These are phyloP conservation scores for Rhizophora apiculata DNA, from an alignment of 345 rosid species.

Conservation along the genomic window DNA sequence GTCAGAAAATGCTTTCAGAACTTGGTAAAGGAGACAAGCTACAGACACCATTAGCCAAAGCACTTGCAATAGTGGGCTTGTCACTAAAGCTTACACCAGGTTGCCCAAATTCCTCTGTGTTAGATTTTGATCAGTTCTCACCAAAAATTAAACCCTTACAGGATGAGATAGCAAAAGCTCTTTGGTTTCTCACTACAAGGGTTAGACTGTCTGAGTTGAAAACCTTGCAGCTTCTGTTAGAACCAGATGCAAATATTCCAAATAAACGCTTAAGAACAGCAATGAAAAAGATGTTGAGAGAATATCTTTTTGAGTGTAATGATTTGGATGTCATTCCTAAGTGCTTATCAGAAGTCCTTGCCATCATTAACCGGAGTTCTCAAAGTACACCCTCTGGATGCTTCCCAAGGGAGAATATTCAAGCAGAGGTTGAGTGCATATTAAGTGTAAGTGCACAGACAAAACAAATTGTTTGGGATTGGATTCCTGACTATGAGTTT, in stretches of 20 bases:
- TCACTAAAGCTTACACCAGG: conserved; percentile 45
- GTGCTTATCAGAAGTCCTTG: conserved; percentile 57
- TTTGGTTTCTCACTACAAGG: conserved; percentile 47
- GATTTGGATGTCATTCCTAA: conserved; percentile 60
- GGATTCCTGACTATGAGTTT: conserved; percentile 47
- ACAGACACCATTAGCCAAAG: conserved; percentile 65
- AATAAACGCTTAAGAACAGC: conserved; percentile 48
- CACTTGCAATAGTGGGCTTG: conserved; percentile 61
- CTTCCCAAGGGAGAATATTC: conserved; percentile 43
- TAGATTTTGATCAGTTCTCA: conserved; percentile 44
- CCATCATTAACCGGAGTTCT: conserved; percentile 48
- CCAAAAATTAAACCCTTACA: conserved; percentile 57
- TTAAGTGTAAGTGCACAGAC: conserved; percentile 68
- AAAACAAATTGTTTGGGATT: conserved; percentile 61
- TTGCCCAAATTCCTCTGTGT: conserved; percentile 22
- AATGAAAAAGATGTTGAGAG: conserved; percentile 50
- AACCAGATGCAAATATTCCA: conserved; percentile 44
- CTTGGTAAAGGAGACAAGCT: conserved; percentile 40
- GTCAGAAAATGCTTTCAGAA: conserved; percentile 58
- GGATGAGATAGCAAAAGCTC: conserved; percentile 65
- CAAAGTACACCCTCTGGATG: conserved; percentile 22
- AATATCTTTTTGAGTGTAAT: conserved; percentile 68
- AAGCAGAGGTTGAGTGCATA: conserved; percentile 66
- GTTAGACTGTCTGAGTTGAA: conserved; percentile 52
- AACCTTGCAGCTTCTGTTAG: conserved; percentile 49